These are phyloP conservation scores for Phlebopus sp. DNA, from an alignment of 1,284 basidiomycete genomes.

Conservation along the genomic window DNA sequence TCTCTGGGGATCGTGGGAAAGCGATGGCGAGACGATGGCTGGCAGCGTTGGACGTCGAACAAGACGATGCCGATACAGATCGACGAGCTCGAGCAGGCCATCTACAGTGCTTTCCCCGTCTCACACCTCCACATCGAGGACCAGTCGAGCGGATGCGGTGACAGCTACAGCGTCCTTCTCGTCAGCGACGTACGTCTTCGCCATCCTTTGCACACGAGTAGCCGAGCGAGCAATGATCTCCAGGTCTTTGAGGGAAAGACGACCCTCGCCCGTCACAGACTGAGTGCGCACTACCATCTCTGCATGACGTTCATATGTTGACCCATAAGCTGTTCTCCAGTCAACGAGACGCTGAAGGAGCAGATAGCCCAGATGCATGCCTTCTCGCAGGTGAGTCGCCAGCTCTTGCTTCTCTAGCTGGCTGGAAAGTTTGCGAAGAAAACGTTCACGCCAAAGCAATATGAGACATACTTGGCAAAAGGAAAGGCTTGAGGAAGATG, in stretches of 20 bases:
- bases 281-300: slow-evolving; percentile 43
- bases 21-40: too few relatives aligned
- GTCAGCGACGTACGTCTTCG: slow-evolving; percentile 62
- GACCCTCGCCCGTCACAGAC: slow-evolving; percentile 67
- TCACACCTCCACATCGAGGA: slow-evolving; percentile 69
- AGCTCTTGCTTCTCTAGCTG: background rate
- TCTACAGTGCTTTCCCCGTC: slow-evolving; percentile 58
- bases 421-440: slow-evolving; percentile 43
- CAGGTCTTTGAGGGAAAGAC: slow-evolving; percentile 73
- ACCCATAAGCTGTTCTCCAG: slow-evolving; percentile 35
- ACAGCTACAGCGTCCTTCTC: slow-evolving; percentile 69
- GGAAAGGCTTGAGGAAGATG: slow-evolving; percentile 16
- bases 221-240: slow-evolving; percentile 2
- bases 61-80: slow-evolving; percentile 57
- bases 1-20: too few relatives aligned
- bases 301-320: background rate
- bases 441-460: slow-evolving; percentile 73
- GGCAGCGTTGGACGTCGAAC: too few relatives aligned
- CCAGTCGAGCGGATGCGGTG: slow-evolving; percentile 74
- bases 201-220: background rate
- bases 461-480: slow-evolving; percentile 49
- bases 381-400: slow-evolving; percentile 68
- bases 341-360: slow-evolving; percentile 70
- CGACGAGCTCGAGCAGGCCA: slow-evolving; percentile 54
- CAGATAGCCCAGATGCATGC: slow-evolving; percentile 79